A percentile compares a stretch with the other conserved stretches of the same genome.
These are phyloP conservation scores for Chlorella vulgaris DNA, from an alignment of 139 green algal genomes.

Conservation along the genomic window DNA sequence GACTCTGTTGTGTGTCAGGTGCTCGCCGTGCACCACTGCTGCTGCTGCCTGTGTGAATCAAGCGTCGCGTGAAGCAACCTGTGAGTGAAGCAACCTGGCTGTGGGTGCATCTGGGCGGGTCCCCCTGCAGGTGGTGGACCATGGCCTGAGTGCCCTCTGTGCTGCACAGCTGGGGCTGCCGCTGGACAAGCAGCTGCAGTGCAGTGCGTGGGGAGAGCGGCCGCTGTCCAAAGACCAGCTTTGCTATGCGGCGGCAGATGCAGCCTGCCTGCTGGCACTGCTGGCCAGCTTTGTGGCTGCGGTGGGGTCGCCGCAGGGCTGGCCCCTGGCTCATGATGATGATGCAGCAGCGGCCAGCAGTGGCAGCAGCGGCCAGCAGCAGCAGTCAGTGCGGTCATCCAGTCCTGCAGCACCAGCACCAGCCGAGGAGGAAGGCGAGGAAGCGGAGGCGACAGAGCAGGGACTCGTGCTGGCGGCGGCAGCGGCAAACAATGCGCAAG, in stretches of 20 bases:
- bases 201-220: conserved; percentile 46
- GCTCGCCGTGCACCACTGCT: no score
- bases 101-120: no score
- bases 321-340: no score
- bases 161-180: conserved; percentile 41
- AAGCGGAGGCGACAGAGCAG: neutral
- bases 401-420: no score
- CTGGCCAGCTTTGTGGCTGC: conserved; percentile 39
- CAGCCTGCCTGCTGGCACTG: conserved; percentile 51
- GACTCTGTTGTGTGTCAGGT: no score
- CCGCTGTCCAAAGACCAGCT: conserved; percentile 41
- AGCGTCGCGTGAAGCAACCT: neutral
- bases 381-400: no score
- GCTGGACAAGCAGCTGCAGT: conserved; percentile 65
- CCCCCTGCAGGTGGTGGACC: conserved; percentile 7
- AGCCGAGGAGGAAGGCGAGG: no score
- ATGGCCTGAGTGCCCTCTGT: conserved; percentile 47
- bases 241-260: conserved; percentile 56
- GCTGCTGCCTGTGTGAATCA: no score
- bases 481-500: neutral
- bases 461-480: neutral
- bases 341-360: no score
- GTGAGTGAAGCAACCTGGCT: neutral
- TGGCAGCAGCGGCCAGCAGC: neutral
- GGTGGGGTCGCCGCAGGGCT: neutral